Percentiles rank a stretch among this genome's conserved stretches.
Evolutionary conservation across 2,329 filamentous ascomycete genomes (phyloP).

Genomic region (Penicillium palitans): DNA sequence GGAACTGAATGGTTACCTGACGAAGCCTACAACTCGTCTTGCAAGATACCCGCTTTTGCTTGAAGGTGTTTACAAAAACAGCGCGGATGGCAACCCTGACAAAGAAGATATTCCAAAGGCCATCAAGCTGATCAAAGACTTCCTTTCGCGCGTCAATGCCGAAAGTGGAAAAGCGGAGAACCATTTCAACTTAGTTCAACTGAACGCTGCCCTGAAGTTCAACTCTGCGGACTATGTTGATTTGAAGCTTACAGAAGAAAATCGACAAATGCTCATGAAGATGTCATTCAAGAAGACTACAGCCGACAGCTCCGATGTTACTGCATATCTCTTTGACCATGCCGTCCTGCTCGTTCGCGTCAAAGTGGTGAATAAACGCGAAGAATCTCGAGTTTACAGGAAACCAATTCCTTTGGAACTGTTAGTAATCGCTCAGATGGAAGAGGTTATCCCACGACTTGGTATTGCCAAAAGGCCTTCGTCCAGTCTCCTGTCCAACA

Average conservation of each 20-base stretch:
- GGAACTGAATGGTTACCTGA: constrained; percentile 95
- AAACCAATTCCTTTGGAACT: constrained; percentile 94
- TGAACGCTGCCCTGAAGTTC: constrained; percentile 91
- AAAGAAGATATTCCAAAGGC: constrained; percentile 91
- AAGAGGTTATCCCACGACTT: constrained; percentile 81
- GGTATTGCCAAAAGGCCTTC: constrained; percentile 84
- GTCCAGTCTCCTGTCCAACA: constrained; percentile 73
- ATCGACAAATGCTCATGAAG: constrained; percentile 91
- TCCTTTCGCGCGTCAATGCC: constrained; percentile 83
- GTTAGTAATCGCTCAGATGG: constrained; percentile 93
- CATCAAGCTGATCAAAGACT: constrained; percentile 79
- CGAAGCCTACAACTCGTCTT: constrained; percentile 92
- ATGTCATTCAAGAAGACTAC: constrained; percentile 89
- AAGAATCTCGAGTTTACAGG: constrained; percentile 93
- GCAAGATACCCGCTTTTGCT: constrained; percentile 90
- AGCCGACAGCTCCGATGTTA: constrained; percentile 84
- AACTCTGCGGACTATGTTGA: constrained; percentile 87
- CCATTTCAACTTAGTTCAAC: constrained; percentile 87
- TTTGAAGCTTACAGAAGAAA: constrained; percentile 89
- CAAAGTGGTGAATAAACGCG: constrained; percentile 87
- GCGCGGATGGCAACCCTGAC: constrained; percentile 83
- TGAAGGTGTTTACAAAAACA: constrained; percentile 89
- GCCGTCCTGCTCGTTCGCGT: constrained; percentile 87
- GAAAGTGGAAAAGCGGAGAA: constrained; percentile 98
- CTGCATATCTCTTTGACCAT: constrained; percentile 94